These are phyloP conservation scores for Lithospermum erythrorhizon DNA, from an alignment of 257 asterid genomes.

Conservation along the genomic window DNA sequence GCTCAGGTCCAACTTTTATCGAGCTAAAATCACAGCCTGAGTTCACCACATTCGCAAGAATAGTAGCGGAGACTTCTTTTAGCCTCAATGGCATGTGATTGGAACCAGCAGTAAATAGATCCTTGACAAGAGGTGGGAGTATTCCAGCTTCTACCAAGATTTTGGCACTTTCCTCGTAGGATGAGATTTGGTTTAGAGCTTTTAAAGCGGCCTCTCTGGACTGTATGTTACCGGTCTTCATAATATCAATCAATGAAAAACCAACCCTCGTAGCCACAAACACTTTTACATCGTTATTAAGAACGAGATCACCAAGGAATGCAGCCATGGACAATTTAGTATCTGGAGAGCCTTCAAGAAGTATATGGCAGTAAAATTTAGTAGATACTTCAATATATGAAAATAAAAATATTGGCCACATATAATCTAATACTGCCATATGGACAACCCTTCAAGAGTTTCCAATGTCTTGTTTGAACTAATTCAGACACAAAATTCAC, in stretches of 20 bases:
- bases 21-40: conserved; percentile 71
- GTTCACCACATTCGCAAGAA: conserved; percentile 70
- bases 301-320: conserved; percentile 76
- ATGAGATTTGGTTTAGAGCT: conserved; percentile 81
- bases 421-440: not conserved
- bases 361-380: not conserved
- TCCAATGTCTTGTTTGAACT: not conserved
- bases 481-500: too few relatives aligned
- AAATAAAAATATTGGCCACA: not conserved
- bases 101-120: conserved; percentile 68
- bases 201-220: conserved; percentile 81
- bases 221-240: conserved; percentile 42
- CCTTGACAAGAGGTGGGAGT: conserved; percentile 88
- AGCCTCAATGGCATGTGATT: conserved; percentile 60
- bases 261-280: conserved; percentile 66
- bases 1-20: conserved; percentile 65
- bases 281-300: conserved; percentile 70
- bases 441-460: not conserved
- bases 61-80: conserved; percentile 82
- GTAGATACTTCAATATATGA: not conserved
- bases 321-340: conserved; percentile 82
- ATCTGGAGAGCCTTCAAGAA: conserved; percentile 63
- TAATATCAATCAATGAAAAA: conserved; percentile 62
- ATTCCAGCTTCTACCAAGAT: conserved; percentile 78
- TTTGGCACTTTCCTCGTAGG: conserved; percentile 72